Evolutionary conservation across 2,329 filamentous ascomycete genomes (phyloP).

Genomic region (Curvularia verruculosa): DNA sequence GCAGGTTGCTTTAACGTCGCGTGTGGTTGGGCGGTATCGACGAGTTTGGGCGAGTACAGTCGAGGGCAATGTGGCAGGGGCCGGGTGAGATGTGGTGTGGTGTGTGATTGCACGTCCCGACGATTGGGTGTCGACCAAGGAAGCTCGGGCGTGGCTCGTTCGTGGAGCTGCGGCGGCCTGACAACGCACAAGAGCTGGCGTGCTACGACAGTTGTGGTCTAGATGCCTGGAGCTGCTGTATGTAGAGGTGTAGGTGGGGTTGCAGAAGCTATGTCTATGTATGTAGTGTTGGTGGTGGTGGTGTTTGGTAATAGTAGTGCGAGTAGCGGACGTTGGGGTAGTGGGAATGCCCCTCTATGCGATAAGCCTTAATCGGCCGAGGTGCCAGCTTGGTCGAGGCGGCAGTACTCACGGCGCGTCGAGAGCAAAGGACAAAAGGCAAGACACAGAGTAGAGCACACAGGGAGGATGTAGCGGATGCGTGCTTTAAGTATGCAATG

Average conservation of each 20-base stretch:
- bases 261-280: too few species aligned
- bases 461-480: background rate
- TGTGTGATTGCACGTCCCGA: constrained; percentile 25
- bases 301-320: constrained; percentile 10
- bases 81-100: constrained; percentile 28
- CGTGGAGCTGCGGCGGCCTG: constrained; percentile 34
- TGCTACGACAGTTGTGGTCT: constrained; percentile 15
- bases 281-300: constrained; percentile 15
- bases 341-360: constrained; percentile 34
- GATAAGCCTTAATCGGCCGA: constrained; percentile 46
- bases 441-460: background rate
- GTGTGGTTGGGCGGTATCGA: constrained; percentile 30
- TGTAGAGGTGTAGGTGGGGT: background rate
- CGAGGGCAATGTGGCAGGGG: constrained; percentile 32
- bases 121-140: constrained; percentile 39
- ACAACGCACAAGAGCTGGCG: constrained; percentile 30
- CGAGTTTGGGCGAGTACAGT: constrained; percentile 32
- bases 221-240: constrained; percentile 16
- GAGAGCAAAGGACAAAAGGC: background rate
- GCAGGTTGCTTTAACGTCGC: constrained; percentile 28
- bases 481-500: constrained; percentile 11
- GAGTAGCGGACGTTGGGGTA: constrained; percentile 9
- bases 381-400: constrained; percentile 39
- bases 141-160: constrained; percentile 29
- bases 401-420: too few species aligned